phyloP scores from a whole-genome alignment of 371 early-diverging fungal genomes.

The Saksenaea vasiformis region DNA sequence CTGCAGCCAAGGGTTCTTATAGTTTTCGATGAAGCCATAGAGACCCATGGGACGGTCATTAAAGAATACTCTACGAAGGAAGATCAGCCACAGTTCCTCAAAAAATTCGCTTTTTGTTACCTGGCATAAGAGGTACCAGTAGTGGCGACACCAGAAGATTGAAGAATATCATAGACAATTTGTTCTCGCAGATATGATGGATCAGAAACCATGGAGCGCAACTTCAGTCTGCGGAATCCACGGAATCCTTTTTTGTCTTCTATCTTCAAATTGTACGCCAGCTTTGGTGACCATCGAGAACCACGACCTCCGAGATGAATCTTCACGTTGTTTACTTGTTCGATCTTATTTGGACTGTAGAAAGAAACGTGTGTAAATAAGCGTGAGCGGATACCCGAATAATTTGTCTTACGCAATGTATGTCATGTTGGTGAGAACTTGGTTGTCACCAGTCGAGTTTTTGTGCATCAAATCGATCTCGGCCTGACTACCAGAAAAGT shows the following conservation, averaged over 20 bases:
- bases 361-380: not conserved
- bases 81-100: not conserved
- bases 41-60: slow-evolving; percentile 37
- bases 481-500: slow-evolving; percentile 18
- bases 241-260: slow-evolving; percentile 18
- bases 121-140: slow-evolving; percentile 27
- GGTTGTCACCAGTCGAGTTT: slow-evolving; percentile 8
- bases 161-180: slow-evolving; percentile 24
- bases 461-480: slow-evolving; percentile 18
- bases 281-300: slow-evolving; percentile 28
- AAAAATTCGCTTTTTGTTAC: not conserved
- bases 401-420: slow-evolving; percentile 19
- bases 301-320: slow-evolving; percentile 35
- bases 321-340: slow-evolving; percentile 16
- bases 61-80: slow-evolving; percentile 24
- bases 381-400: not conserved
- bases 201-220: slow-evolving; percentile 33
- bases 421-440: slow-evolving; percentile 12
- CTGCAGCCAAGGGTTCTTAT: slow-evolving; percentile 34
- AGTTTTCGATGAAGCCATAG: slow-evolving; percentile 37
- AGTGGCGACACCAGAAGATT: slow-evolving; percentile 30
- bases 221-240: slow-evolving; percentile 31
- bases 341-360: slow-evolving; percentile 18
- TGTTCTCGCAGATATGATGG: slow-evolving; percentile 43
- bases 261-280: slow-evolving; percentile 38